A percentile compares a stretch with the other conserved stretches of the same genome.
These are phyloP conservation scores for Micromonas pusilla DNA, from an alignment of 139 green algal genomes.

Conservation along the genomic window DNA sequence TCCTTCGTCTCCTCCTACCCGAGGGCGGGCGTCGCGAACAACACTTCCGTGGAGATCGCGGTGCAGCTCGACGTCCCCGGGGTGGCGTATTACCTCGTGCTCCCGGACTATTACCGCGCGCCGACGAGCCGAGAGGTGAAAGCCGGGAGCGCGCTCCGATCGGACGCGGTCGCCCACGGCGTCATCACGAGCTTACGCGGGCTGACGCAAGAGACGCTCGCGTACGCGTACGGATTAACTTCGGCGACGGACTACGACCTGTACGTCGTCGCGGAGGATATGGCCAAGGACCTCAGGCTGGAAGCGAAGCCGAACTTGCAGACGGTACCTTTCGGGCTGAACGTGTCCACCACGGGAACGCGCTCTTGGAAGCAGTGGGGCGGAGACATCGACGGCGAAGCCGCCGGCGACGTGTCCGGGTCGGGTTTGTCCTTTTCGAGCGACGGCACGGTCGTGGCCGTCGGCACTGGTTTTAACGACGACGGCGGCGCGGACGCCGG, in stretches of 20 bases:
- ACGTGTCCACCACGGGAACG: background rate
- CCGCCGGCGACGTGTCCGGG: background rate
- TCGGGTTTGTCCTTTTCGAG: too few relatives aligned
- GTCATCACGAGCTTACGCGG: background rate
- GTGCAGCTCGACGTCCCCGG: slow-evolving; percentile 10
- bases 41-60: background rate
- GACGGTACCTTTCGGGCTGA: background rate
- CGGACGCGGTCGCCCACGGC: background rate
- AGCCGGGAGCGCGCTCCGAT: background rate
- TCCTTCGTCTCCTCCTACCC: slow-evolving; percentile 1
- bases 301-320: background rate
- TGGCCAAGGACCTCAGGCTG: background rate
- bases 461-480: background rate
- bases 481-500: background rate
- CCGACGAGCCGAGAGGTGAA: slow-evolving; percentile 5
- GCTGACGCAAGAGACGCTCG: background rate
- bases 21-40: too few relatives aligned
- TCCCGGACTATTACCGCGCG: background rate
- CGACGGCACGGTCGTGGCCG: background rate
- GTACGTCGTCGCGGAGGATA: slow-evolving; percentile 1
- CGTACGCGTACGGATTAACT: background rate
- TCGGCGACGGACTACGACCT: slow-evolving; percentile 6
- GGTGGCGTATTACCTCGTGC: background rate
- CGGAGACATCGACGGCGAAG: too few relatives aligned
- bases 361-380: background rate